phyloP scores from a whole-genome alignment of 192 early-diverging fungal species.

The Kappamyces sp. region DNA sequence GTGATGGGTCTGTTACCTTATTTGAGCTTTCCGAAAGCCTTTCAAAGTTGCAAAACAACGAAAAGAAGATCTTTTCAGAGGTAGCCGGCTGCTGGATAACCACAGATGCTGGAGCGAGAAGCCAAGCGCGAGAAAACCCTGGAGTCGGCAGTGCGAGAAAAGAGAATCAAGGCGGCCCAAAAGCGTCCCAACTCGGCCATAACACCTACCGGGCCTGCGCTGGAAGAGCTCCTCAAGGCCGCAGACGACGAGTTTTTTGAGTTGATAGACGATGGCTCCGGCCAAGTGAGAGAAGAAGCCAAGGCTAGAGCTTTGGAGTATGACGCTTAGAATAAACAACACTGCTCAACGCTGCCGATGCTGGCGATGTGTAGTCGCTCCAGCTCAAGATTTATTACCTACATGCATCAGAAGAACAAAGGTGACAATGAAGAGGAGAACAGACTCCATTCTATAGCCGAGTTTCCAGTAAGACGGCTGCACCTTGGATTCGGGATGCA shows the following conservation, averaged over 20 bases:
- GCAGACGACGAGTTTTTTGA: constrained; percentile 52
- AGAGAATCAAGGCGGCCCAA: constrained; percentile 53
- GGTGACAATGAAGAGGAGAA: not conserved
- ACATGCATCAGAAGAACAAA: not conserved
- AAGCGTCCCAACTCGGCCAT: constrained; percentile 43
- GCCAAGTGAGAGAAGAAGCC: constrained; percentile 22
- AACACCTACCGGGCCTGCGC: constrained; percentile 24
- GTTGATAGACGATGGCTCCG: constrained; percentile 42
- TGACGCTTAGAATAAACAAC: not conserved
- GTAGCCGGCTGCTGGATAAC: constrained; percentile 19
- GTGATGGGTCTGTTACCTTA: constrained; percentile 52
- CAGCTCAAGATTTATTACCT: no score
- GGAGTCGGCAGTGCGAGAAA: constrained; percentile 48
- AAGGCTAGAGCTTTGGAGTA: constrained; percentile 20
- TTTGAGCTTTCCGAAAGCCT: constrained; percentile 49
- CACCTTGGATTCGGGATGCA: no score
- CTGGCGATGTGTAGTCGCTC: no score
- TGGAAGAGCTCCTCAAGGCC: constrained; percentile 41
- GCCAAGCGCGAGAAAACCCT: constrained; percentile 58
- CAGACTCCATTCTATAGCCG: not conserved
- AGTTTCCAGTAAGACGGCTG: not conserved
- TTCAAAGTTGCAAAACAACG: constrained; percentile 43
- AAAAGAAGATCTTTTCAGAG: constrained; percentile 51
- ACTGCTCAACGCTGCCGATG: no score
- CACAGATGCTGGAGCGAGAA: constrained; percentile 57